A percentile compares a stretch with the other conserved stretches of the same genome.
phyloP scores from a whole-genome alignment of 306 rosid species.

The Cucumis melo region DNA sequence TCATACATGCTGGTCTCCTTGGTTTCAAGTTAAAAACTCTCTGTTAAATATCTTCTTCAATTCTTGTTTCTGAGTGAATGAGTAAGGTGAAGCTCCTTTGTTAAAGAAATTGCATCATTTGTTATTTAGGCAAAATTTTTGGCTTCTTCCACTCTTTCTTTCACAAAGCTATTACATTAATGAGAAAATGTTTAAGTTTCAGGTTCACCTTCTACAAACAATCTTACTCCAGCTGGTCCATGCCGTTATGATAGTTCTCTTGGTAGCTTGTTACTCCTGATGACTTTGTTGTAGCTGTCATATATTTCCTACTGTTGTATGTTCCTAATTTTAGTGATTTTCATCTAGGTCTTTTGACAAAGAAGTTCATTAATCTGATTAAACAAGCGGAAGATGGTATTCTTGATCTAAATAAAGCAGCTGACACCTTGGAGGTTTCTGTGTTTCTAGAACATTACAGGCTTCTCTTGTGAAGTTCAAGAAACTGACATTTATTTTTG shows the following conservation, averaged over 20 bases:
- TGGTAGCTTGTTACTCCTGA: slow-evolving; percentile 34
- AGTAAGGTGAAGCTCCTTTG: neutral
- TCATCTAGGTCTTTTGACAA: slow-evolving; percentile 70
- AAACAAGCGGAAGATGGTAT: slow-evolving; percentile 82
- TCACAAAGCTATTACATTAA: neutral
- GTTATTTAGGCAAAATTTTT: neutral
- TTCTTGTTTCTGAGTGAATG: neutral
- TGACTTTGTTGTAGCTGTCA: neutral
- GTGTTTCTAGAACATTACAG: slow-evolving; percentile 14
- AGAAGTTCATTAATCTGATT: slow-evolving; percentile 83
- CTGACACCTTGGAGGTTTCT: slow-evolving; percentile 84
- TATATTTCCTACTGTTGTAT: neutral
- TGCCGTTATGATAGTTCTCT: slow-evolving; percentile 97
- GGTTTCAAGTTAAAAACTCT: neutral
- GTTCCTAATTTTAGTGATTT: slow-evolving; percentile 3
- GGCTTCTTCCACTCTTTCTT: neutral
- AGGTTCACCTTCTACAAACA: slow-evolving; percentile 85
- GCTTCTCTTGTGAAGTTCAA: slow-evolving; percentile 11
- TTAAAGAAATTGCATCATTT: neutral
- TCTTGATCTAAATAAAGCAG: slow-evolving; percentile 77
- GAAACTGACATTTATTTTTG: slow-evolving; percentile 14
- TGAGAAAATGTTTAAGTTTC: slow-evolving; percentile 16
- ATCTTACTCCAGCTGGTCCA: slow-evolving; percentile 87
- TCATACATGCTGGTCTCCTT: slow-evolving; percentile 2
- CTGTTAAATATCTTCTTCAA: neutral